Evolutionary conservation across 345 rosid species (phyloP), one percentile per base, ranked within the genome.

Genomic region (Rhizophora apiculata): DNA sequence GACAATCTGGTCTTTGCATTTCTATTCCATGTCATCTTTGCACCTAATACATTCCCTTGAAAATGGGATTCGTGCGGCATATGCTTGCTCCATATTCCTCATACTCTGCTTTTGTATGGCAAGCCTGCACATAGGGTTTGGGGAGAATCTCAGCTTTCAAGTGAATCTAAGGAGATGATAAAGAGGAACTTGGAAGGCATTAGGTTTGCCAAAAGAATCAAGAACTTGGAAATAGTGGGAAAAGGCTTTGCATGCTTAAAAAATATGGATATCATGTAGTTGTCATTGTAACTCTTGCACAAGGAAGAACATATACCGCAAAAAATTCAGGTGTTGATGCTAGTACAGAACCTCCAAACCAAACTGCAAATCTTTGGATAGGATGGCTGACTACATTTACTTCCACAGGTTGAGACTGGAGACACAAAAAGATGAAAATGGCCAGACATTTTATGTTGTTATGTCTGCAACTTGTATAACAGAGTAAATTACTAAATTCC

Each of bases 301-400:
- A 39, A 18, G 27, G 32, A 59, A 8, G 48, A 78, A 77, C 68
- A 27, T 82, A 49, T 88, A 87, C 97, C 80, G 82, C 89, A 21
- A 82, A 95, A 84, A 92, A 95, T 85, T 95, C 99, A 22, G 96
- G 98, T 30, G 99, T 95, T 51, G 99, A 95, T 66, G 96, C 97
- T 62, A 95, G 96, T 70, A 95, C 96, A 46, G 99, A 95, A 80
- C 99, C 98, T 43, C 97, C 99, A 79, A 95, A 95, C 99, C 99
- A 95, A 73, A 95, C 99, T 1, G 98, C 99, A 80, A 84, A 95
- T 76, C 83, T 86, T 79, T 92, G 99, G 70, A 95, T 90, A 70
- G 99, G 93, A 72, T 92, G 93, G 81, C 97, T 95, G 76, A 92
- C 89, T 2, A 95, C 98, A 74, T 92, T 90, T 64, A 95, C 99